These are phyloP conservation scores for Mucor indicus DNA, from an alignment of 371 early-diverging fungal species.

Conservation along the genomic window DNA sequence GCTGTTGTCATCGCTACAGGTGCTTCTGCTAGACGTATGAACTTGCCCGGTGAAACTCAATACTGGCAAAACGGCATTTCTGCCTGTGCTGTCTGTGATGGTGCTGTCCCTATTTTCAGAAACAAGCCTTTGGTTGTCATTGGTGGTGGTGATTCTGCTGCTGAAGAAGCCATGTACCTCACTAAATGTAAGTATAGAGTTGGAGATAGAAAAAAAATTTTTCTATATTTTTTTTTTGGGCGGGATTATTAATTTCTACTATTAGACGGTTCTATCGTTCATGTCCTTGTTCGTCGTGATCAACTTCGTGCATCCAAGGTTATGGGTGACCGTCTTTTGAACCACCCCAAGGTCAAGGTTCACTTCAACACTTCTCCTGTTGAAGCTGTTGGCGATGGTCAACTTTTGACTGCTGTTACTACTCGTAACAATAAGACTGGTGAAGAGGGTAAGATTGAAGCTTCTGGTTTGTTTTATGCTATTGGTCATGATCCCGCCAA, in stretches of 20 bases:
- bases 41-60: slow-evolving; percentile 55
- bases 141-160: slow-evolving; percentile 99
- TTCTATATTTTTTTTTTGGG: too few relatives aligned
- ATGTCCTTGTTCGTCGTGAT: slow-evolving; percentile 88
- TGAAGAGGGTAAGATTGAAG: slow-evolving; percentile 64
- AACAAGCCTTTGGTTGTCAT: slow-evolving; percentile 93
- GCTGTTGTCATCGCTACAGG: slow-evolving; percentile 97
- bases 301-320: slow-evolving; percentile 95
- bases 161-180: slow-evolving; percentile 97
- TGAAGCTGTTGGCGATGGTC: slow-evolving; percentile 84
- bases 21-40: slow-evolving; percentile 95
- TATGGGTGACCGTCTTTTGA: slow-evolving; percentile 86
- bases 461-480: slow-evolving; percentile 97
- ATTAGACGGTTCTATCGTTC: slow-evolving; percentile 14
- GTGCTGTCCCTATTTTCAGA: slow-evolving; percentile 94
- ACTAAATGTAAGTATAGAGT: slow-evolving; percentile 65
- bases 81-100: slow-evolving; percentile 99
- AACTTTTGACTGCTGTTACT: slow-evolving; percentile 68
- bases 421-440: slow-evolving; percentile 71
- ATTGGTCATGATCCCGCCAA: slow-evolving; percentile 98
- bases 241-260: background rate
- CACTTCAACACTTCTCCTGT: slow-evolving; percentile 87
- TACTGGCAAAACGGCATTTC: slow-evolving; percentile 88
- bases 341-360: slow-evolving; percentile 89
- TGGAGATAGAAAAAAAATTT: background rate